Base-by-base conservation (phyloP, 1,284 basidiomycete genomes). In the Apiotrichum gracile region DNA sequence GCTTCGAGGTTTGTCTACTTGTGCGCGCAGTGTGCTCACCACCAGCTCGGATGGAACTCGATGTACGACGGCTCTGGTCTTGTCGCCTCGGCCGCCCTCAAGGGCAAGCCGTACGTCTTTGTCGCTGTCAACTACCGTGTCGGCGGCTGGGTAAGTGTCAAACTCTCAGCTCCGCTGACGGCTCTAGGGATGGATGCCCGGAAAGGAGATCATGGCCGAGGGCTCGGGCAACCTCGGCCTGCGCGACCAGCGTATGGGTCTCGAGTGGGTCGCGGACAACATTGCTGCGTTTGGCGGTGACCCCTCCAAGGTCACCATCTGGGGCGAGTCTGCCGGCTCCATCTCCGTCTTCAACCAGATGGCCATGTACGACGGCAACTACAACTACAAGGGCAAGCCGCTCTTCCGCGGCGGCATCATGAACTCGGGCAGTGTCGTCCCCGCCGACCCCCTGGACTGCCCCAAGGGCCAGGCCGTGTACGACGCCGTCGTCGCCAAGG, bases 261-360 rank as follows among this genome's bases (percentile, higher is more conserved):
- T 75, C 27, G 48, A 67, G 48, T 73, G 70, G 70, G 58, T 71
- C 33, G 64, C 68, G 37, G 58, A 62, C 35, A 64, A 70, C 60
- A 71, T 73, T 40, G 53, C 51, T 5, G 51, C 61, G 17, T 75
- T 74, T 48, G 72, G 73, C 26, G 72, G 73, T 6, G 69, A 75
- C 55, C 67, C 68, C 5, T 37, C 49, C 21, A 64, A 64, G 44
- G 66, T 74, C 31, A 74, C 72, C 13, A 65, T 75, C 63, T 81
- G 82, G 56, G 84, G 84, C 1, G 78, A 86, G 62, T 83, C 82
- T 52, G 84, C 82, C 1, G 84, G 83, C 16, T 47, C 54, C 19
- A 51, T 59, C 42, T 47, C 42, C 2, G 58, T 56, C n/a, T 55
- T 26, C 0, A 72, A 78, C 29, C 81, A 79, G 3, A 76, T 84